Evolutionary conservation across 179 eudicot species (phyloP), one percentile per base, ranked within the genome.

Genomic region (Heliamphora pulchella): DNA sequence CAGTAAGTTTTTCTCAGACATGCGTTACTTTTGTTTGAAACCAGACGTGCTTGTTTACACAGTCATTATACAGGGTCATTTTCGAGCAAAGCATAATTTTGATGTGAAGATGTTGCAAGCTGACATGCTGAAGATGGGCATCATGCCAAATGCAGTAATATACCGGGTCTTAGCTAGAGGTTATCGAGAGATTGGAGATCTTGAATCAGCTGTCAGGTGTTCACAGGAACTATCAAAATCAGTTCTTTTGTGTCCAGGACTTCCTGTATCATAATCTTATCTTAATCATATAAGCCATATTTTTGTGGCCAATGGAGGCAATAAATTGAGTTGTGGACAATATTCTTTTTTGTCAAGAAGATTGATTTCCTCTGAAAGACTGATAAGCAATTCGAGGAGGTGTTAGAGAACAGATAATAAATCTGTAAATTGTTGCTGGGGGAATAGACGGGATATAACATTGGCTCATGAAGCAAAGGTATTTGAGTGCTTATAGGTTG

Each of bases 101-200:
- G 80, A 88, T 85, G 83, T 89, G 78, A 66, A 83, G 89, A 85
- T 89, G 92, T 75, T 94, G 84, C 97, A 93, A 17, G 97, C 97
- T 10, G 97, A 94, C 81, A 90, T 94, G 91, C 51, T 91, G 63
- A 94, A 94, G 85, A 83, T 83, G 78, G 98, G 97, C 31, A 80
- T 89, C 54, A 81, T 87, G 80, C 88, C 92, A 46, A 82, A 88
- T 76, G 78, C 75, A 22, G 51, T 66, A 43, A 68, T 89, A 68
- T 85, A 80, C 65, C 78, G 75, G 59, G 80, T 81, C 50, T 78
- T 89, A 78, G 82, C 41, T 77, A 85, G 75, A 85, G 87, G 87
- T 55, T 91, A 88, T 82, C 78, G 70, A 81, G 87, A 88, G 67
- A 58, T 79, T 64, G 89, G 86, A 68, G 86, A 86, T 80, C 75